Evolutionary conservation across 1,284 basidiomycete genomes (phyloP).

Genomic region (Irpex lacteus): DNA sequence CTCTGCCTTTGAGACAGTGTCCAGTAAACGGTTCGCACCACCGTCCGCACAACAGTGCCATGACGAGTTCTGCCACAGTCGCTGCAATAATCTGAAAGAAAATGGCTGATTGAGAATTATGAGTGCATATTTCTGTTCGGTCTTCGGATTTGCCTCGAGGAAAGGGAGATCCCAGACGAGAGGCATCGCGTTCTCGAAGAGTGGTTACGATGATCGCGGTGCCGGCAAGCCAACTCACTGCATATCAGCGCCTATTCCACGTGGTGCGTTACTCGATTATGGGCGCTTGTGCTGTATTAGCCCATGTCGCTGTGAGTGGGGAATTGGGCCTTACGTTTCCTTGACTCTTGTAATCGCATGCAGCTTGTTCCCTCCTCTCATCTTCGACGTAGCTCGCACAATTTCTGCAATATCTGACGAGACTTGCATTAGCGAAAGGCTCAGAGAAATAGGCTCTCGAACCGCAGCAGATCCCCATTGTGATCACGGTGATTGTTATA

Average conservation of each 20-base stretch:
- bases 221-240: not conserved
- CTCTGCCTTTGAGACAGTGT: slow-evolving; percentile 34
- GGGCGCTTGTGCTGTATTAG: not conserved
- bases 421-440: not conserved
- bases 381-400: not conserved
- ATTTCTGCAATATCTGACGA: not conserved
- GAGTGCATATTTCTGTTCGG: slow-evolving; percentile 46
- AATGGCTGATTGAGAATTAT: slow-evolving; percentile 92
- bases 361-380: not conserved
- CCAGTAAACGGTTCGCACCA: slow-evolving; percentile 86
- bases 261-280: not conserved
- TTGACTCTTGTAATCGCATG: not conserved
- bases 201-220: not conserved
- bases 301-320: not conserved
- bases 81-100: slow-evolving; percentile 55
- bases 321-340: not conserved
- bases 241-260: slow-evolving; percentile 2
- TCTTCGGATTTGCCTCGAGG: slow-evolving; percentile 18
- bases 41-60: slow-evolving; percentile 89
- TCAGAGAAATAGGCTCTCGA: not conserved
- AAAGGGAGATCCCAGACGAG: slow-evolving; percentile 31
- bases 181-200: slow-evolving; percentile 1
- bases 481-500: too few relatives aligned
- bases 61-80: slow-evolving; percentile 66
- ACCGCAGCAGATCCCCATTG: not conserved